Percentiles rank a stretch among this genome's conserved stretches.
These are phyloP conservation scores for Fusarium avenaceum DNA, from an alignment of 2,329 filamentous ascomycete genomes.

Conservation along the genomic window DNA sequence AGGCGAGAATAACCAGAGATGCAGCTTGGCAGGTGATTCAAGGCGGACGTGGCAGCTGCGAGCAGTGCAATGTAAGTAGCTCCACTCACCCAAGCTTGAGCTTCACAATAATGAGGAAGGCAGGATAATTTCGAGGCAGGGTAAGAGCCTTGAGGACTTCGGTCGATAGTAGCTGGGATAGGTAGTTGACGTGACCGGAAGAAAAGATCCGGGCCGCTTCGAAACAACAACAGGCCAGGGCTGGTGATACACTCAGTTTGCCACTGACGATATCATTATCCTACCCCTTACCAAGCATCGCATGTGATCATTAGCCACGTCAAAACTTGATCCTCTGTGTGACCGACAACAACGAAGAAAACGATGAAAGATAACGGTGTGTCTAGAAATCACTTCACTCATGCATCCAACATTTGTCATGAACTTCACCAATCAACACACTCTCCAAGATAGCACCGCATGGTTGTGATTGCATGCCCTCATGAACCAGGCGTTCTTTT, in stretches of 20 bases:
- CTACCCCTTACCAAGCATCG: slow-evolving; percentile 2
- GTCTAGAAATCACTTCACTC: slow-evolving; percentile 19
- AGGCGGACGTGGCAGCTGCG: slow-evolving; percentile 43
- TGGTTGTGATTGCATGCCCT: slow-evolving; percentile 36
- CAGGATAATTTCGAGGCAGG: neutral
- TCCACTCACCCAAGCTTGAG: slow-evolving; percentile 8
- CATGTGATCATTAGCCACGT: slow-evolving; percentile 23
- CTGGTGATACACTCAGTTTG: slow-evolving; percentile 14
- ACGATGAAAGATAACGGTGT: slow-evolving; percentile 27
- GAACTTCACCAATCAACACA: slow-evolving; percentile 26
- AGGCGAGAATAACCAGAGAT: slow-evolving; percentile 39
- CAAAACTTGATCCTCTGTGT: slow-evolving; percentile 12
- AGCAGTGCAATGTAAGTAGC: slow-evolving; percentile 30
- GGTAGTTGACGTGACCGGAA: slow-evolving; percentile 7
- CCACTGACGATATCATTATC: slow-evolving; percentile 23
- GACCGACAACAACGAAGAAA: slow-evolving; percentile 1
- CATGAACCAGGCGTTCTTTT: slow-evolving; percentile 30
- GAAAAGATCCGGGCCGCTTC: slow-evolving; percentile 18
- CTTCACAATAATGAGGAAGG: neutral
- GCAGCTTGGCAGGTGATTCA: slow-evolving; percentile 31
- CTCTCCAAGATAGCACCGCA: slow-evolving; percentile 29
- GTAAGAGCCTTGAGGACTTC: slow-evolving; percentile 3
- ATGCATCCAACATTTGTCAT: slow-evolving; percentile 18
- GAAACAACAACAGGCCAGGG: slow-evolving; percentile 17
- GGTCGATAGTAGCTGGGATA: neutral